Conservation (phyloP, 73 alveolate genomes). For the Blepharisma japonicum region DNA sequence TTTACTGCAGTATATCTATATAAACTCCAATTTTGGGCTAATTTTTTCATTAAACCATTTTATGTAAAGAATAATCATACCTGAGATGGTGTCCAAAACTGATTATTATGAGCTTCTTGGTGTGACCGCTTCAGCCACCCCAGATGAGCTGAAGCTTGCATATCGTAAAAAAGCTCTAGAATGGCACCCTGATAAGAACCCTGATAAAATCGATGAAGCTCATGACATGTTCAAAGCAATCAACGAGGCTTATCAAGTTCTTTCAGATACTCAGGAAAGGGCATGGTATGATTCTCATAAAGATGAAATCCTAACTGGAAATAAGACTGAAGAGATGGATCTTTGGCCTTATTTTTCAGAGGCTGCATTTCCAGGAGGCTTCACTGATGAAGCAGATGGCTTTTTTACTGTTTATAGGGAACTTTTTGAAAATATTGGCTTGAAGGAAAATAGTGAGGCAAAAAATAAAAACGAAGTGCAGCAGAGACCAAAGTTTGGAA, state of each 20-base stretch:
- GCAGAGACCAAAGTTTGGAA: slow-evolving; percentile 69
- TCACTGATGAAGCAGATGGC: slow-evolving; percentile 27
- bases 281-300: slow-evolving; percentile 94
- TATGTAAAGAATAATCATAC: neutral
- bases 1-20: too few species aligned
- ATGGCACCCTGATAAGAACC: slow-evolving; percentile 97
- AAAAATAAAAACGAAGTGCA: slow-evolving; percentile 59
- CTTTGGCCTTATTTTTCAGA: slow-evolving; percentile 66
- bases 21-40: too few species aligned
- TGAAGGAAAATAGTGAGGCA: slow-evolving; percentile 77
- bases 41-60: too few species aligned
- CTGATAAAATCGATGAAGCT: slow-evolving; percentile 71
- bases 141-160: slow-evolving; percentile 75
- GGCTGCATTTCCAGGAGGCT: slow-evolving; percentile 57
- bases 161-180: slow-evolving; percentile 85
- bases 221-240: slow-evolving; percentile 74
- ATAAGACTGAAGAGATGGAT: slow-evolving; percentile 52
- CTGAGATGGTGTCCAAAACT: slow-evolving; percentile 50
- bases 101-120: slow-evolving; percentile 89
- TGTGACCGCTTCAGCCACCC: slow-evolving; percentile 66
- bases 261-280: slow-evolving; percentile 92
- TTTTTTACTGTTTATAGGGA: slow-evolving; percentile 72
- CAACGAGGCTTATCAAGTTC: slow-evolving; percentile 88
- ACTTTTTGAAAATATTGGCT: slow-evolving; percentile 62
- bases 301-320: slow-evolving; percentile 75